Evolutionary conservation across 2,329 filamentous ascomycete species (phyloP).

Genomic region (Fusarium liriodendri): DNA sequence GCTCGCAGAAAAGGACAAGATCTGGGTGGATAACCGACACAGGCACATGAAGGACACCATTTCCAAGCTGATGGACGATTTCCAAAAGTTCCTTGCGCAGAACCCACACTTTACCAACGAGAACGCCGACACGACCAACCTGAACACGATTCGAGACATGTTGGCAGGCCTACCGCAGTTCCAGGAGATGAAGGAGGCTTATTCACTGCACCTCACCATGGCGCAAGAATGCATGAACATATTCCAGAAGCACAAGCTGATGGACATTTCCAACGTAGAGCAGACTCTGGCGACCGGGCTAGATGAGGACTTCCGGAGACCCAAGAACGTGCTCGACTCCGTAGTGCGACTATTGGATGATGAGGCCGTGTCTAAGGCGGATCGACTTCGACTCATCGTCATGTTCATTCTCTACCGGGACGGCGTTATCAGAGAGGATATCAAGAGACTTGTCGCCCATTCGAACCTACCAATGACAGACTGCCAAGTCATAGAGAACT

Average conservation of each 20-base stretch:
- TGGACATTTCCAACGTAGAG: conserved; percentile 88
- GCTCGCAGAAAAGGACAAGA: conserved; percentile 87
- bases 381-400: conserved; percentile 86
- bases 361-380: conserved; percentile 74
- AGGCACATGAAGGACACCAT: conserved; percentile 98
- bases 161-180: conserved; percentile 94
- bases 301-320: conserved; percentile 91
- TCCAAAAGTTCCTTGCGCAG: conserved; percentile 88
- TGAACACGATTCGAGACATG: conserved; percentile 98
- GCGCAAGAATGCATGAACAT: conserved; percentile 96
- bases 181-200: conserved; percentile 93
- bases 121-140: conserved; percentile 74
- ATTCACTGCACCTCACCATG: conserved; percentile 95
- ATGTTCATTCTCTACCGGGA: conserved; percentile 89
- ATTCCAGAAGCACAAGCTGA: conserved; percentile 86
- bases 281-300: conserved; percentile 92
- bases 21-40: conserved; percentile 96
- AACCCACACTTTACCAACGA: conserved; percentile 92
- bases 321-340: conserved; percentile 88
- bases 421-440: conserved; percentile 85
- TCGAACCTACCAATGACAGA: conserved; percentile 40
- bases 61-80: conserved; percentile 91
- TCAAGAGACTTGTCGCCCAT: conserved; percentile 86
- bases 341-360: conserved; percentile 91
- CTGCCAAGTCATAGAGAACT: conserved; percentile 73